phyloP scores from a whole-genome alignment of 192 early-diverging fungal species.

The Coemansia sp. region DNA sequence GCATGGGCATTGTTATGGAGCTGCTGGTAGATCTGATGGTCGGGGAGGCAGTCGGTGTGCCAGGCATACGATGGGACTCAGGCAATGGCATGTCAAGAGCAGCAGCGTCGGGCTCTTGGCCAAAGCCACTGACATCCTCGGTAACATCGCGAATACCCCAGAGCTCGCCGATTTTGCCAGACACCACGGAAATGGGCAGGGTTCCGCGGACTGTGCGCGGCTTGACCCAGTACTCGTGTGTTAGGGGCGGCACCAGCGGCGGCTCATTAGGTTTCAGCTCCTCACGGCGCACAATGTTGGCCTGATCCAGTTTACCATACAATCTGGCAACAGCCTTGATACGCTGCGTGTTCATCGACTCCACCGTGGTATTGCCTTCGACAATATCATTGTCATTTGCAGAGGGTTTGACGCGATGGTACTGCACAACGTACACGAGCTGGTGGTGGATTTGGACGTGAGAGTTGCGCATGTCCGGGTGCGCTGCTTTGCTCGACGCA shows the following conservation, averaged over 20 bases:
- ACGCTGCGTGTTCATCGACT: constrained; percentile 14
- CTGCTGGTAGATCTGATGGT: neutral
- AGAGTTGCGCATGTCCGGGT: constrained; percentile 39
- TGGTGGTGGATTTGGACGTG: constrained; percentile 52
- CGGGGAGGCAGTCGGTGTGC: neutral
- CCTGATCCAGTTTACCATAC: constrained; percentile 8
- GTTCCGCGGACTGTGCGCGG: constrained; percentile 24
- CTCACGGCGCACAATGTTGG: constrained; percentile 43
- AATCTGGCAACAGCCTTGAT: constrained; percentile 23
- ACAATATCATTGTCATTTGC: neutral
- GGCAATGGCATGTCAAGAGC: constrained; percentile 1
- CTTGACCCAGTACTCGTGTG: neutral
- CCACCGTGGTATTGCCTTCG: neutral
- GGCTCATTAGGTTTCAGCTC: constrained; percentile 4
- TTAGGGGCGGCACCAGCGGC: neutral
- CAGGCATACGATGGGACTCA: neutral
- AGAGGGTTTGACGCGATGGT: constrained; percentile 1
- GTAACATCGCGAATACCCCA: constrained; percentile 32
- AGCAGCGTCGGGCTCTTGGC: neutral
- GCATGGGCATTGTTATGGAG: neutral
- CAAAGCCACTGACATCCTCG: constrained; percentile 7
- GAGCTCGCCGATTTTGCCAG: constrained; percentile 20
- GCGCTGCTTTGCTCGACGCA: neutral
- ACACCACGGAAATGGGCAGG: constrained; percentile 32
- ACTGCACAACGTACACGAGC: constrained; percentile 44